Evolutionary conservation across 2,329 filamentous ascomycete species (phyloP).

Genomic region (Ceratocystis cubensis): DNA sequence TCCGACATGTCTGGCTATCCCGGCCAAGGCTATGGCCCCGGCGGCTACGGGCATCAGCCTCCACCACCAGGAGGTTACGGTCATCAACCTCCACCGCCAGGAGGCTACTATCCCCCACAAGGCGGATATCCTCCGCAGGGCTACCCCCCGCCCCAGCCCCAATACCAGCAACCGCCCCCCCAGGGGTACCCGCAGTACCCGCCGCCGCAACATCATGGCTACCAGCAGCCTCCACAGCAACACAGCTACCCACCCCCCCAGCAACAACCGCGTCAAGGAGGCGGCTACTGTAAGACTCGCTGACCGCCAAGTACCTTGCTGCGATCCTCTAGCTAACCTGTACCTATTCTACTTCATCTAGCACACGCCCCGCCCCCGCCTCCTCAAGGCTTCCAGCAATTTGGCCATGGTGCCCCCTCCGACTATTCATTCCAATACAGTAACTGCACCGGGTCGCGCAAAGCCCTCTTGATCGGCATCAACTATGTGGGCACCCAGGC

Average conservation of each 20-base stretch:
- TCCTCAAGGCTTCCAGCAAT: conserved; percentile 53
- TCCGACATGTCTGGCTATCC: conserved; percentile 20
- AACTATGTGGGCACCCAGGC: conserved; percentile 48
- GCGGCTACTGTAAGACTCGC: conserved; percentile 6
- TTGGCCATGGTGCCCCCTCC: conserved; percentile 67
- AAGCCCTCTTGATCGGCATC: conserved; percentile 47
- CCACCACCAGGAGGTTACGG: conserved; percentile 22
- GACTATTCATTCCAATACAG: conserved; percentile 84
- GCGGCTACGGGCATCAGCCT: conserved; percentile 21
- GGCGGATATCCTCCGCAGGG: conserved; percentile 19
- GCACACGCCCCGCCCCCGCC: conserved; percentile 46
- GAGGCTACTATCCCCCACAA: conserved; percentile 22
- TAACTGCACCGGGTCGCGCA: conserved; percentile 70
- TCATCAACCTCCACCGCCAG: conserved; percentile 23
- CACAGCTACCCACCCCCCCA: background rate
- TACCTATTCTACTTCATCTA: conserved; percentile 33
- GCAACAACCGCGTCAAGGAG: conserved; percentile 5
- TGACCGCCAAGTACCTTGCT: background rate
- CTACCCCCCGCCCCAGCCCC: conserved; percentile 11
- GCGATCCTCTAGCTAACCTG: conserved; percentile 18
- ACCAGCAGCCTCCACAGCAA: conserved; percentile 19
- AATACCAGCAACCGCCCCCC: conserved; percentile 8
- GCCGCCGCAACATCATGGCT: conserved; percentile 9
- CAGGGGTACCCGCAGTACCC: conserved; percentile 10
- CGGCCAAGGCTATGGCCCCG: conserved; percentile 23